These are phyloP conservation scores for Curvularia verruculosa DNA, from an alignment of 2,329 filamentous ascomycete species.

Conservation along the genomic window DNA sequence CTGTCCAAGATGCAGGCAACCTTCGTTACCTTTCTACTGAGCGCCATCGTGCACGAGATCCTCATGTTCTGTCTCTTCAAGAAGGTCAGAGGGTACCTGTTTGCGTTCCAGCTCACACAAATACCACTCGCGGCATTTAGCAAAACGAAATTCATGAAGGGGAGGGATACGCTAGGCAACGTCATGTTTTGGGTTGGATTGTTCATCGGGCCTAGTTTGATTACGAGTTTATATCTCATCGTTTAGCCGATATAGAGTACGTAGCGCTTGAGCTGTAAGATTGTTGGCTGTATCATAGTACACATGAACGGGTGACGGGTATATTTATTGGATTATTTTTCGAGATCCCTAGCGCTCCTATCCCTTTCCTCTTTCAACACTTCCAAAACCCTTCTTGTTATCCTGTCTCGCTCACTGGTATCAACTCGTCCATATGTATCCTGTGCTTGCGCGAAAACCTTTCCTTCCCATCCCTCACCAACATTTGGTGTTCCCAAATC, in stretches of 20 bases:
- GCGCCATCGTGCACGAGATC: slow-evolving; percentile 73
- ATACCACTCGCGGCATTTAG: slow-evolving; percentile 72
- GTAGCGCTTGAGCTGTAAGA: neutral
- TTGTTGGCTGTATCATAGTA: neutral
- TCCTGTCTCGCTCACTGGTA: slow-evolving; percentile 49
- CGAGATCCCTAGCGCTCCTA: neutral
- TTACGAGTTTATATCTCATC: slow-evolving; percentile 60
- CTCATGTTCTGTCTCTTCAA: slow-evolving; percentile 83
- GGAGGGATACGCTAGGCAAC: slow-evolving; percentile 70
- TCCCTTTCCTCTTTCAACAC: slow-evolving; percentile 44
- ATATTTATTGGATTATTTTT: neutral
- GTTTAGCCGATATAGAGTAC: slow-evolving; percentile 36
- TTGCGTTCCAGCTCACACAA: slow-evolving; percentile 76
- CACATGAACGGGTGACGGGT: neutral
- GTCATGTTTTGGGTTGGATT: slow-evolving; percentile 79
- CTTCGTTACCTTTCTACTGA: slow-evolving; percentile 75
- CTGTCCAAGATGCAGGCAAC: slow-evolving; percentile 74
- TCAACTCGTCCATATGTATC: slow-evolving; percentile 56
- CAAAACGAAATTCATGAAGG: slow-evolving; percentile 69
- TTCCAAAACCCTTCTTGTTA: slow-evolving; percentile 52
- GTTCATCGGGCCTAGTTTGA: slow-evolving; percentile 74
- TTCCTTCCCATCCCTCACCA: slow-evolving; percentile 54
- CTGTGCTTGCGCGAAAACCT: slow-evolving; percentile 54
- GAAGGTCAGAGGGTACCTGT: slow-evolving; percentile 75
- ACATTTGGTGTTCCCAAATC: slow-evolving; percentile 54